A percentile compares a stretch with the other conserved stretches of the same genome.
phyloP scores from a whole-genome alignment of 164 flowering plant genomes.

The Vitis riparia region DNA sequence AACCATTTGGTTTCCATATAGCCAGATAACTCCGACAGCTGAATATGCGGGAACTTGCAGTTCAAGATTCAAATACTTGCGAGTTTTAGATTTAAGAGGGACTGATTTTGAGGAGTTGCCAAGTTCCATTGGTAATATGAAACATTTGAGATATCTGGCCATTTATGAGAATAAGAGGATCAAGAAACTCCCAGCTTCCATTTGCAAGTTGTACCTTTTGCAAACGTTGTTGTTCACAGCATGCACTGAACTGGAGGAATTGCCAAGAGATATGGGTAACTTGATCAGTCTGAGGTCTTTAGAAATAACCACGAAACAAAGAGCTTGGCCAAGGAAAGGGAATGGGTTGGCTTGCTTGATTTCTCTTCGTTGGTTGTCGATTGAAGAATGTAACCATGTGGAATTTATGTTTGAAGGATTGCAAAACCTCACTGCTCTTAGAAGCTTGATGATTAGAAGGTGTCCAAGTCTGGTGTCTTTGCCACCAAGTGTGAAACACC shows the following conservation, averaged over 20 bases:
- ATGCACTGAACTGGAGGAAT: conserved; percentile 1
- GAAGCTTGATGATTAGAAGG: too few species aligned
- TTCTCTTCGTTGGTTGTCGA: too few species aligned
- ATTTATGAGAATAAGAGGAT: not conserved
- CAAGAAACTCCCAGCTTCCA: conserved; percentile 5
- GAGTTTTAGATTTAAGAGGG: conserved; percentile 4
- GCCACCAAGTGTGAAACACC: too few species aligned
- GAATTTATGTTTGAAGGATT: too few species aligned
- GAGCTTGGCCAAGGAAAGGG: too few species aligned
- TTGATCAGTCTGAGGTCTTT: not conserved
- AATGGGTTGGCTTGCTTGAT: too few species aligned
- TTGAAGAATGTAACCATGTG: too few species aligned
- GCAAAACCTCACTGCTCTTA: too few species aligned
- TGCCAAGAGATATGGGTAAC: not conserved
- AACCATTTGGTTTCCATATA: not conserved
- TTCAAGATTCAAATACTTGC: not conserved
- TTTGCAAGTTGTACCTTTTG: not conserved
- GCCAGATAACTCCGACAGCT: accelerated
- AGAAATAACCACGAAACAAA: too few species aligned
- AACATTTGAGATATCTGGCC: conserved; percentile 19
- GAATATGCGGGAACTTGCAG: not conserved
- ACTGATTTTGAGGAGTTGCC: not conserved
- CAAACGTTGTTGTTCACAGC: not conserved
- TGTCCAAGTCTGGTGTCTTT: too few species aligned
- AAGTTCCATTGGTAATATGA: conserved; percentile 16